Evolutionary conservation across 202 grass and related monocot species (phyloP), one percentile per base, ranked within the genome.

Genomic region (Setaria italica): DNA sequence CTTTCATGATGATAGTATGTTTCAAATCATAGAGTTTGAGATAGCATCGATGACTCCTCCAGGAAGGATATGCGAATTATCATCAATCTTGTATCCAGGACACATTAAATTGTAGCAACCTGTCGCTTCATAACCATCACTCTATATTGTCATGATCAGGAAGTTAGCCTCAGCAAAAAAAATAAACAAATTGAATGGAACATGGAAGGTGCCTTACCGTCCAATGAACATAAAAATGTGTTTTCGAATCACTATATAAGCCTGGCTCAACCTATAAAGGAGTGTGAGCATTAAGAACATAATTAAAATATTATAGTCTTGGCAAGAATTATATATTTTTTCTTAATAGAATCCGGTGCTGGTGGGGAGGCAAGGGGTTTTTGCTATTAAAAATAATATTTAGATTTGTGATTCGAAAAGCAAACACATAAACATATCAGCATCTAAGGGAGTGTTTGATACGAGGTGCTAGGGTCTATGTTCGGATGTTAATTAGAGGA

Each of bases 61-160:
- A 7, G 73, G 73, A 76, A 59, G 10, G 2, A 42, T 42, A 7
- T 2, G 19, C 25, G 3, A 3, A 25, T 37, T 19, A 17, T 0
- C 21, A 37, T 74, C 49, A 35, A 25, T 49, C 15, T 37, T 32
- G 9, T 74, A 74, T 0, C 72, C 49, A 39, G 49, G 72, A 37
- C 72, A 74, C 0, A n/a, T 9, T 5, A 74, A 74, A 74, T 55
- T 55, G 72, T 55, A 74, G 72, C 72, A 74, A 9, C 72, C 72
- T 2, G 49, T 74, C 7, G 37, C 17, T n/a, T 53, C 25, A 1
- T n/a, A 19, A 55, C 15, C 32, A 74, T 74, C 72, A 6, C 29
- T 9, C 68, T 62, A 13, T 32, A 62, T 32, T 32, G 1, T 32
- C 32, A 62, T 5, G 1, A 5, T 32, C 13, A 9, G 10, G 25